phyloP scores from a whole-genome alignment of 2,329 filamentous ascomycete genomes.

The Phoma sp. region DNA sequence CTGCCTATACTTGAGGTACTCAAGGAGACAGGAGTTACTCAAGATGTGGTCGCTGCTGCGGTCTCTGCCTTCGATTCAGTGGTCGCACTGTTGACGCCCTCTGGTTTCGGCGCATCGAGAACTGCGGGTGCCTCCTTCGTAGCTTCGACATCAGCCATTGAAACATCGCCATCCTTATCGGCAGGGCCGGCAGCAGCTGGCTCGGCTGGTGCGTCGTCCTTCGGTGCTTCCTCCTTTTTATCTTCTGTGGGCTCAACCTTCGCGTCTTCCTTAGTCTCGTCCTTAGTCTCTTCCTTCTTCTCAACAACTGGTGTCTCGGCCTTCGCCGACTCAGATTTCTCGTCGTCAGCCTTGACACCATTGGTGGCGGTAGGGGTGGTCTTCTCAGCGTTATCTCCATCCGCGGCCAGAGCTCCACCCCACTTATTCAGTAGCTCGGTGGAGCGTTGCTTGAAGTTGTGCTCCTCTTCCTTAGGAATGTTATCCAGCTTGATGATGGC shows the following conservation, averaged over 20 bases:
- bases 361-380: conserved; percentile 30
- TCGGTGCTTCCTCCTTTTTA: conserved; percentile 27
- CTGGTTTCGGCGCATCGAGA: conserved; percentile 7
- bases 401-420: conserved; percentile 73
- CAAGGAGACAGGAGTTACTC: neutral
- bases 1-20: neutral
- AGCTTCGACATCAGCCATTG: conserved; percentile 15
- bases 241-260: conserved; percentile 25
- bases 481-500: conserved; percentile 86
- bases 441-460: conserved; percentile 85
- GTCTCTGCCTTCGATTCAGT: conserved; percentile 15
- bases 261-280: conserved; percentile 39
- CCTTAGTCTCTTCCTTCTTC: conserved; percentile 30
- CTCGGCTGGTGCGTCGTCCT: conserved; percentile 8
- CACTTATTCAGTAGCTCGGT: conserved; percentile 83
- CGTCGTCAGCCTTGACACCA: conserved; percentile 46
- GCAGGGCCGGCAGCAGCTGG: conserved; percentile 8
- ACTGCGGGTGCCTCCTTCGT: conserved; percentile 14
- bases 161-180: conserved; percentile 18
- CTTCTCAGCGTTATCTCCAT: conserved; percentile 31
- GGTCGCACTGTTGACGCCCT: conserved; percentile 8
- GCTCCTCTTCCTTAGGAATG: conserved; percentile 84
- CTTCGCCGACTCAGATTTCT: conserved; percentile 46
- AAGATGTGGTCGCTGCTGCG: conserved; percentile 12
- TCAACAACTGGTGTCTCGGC: conserved; percentile 47